Evolutionary conservation across 495 filamentous ascomycete genomes (phyloP), one percentile per base, ranked within the genome.

Genomic region (Poronia punctata): DNA sequence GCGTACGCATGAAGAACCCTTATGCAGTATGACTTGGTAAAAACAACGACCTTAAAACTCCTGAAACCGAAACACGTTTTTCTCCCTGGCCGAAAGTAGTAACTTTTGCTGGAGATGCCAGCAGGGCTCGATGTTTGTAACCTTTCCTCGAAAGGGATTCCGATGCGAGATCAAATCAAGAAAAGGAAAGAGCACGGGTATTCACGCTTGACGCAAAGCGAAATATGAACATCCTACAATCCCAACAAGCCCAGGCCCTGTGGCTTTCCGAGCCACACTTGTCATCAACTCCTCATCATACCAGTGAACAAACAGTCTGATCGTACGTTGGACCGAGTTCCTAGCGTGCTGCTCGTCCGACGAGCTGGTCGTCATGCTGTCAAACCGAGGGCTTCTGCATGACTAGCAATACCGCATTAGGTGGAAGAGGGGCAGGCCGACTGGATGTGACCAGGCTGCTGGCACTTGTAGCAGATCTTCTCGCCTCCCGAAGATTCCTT

Each of bases 401-500:
- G n/a, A n/a, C n/a, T n/a, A n/a, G n/a, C n/a, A n/a, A n/a, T n/a
- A n/a, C n/a, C n/a, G n/a, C n/a, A 45, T 16, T 41, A 32, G 29
- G 38, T 33, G 20, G 28, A 49, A 60, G 86, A 87, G 43, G 88
- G 83, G 79, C 92, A 98, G 50, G 82, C 75, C 43, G 87, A 76
- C 77, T 96, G 92, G 57, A 97, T 80, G 71, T 98, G 92, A 54
- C 92, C 92, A 43, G 88, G 82, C 70, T 95, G 86, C 77, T 95
- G 93, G 86, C 92, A 97, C 70, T 90, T 92, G 74, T 98, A 98
- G 80, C 92, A 98, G 57, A 90, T 88, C 54, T 93, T 87, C 75
- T 97, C 92, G 57, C 78, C 79, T 31, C 57, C 60, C 45, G 78
- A 75, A 34, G 82, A 79, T 65, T 95, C 90, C 50, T 88, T 84